phyloP scores from a whole-genome alignment of 2,329 filamentous ascomycete species.

The Microsporum ferrugineum region DNA sequence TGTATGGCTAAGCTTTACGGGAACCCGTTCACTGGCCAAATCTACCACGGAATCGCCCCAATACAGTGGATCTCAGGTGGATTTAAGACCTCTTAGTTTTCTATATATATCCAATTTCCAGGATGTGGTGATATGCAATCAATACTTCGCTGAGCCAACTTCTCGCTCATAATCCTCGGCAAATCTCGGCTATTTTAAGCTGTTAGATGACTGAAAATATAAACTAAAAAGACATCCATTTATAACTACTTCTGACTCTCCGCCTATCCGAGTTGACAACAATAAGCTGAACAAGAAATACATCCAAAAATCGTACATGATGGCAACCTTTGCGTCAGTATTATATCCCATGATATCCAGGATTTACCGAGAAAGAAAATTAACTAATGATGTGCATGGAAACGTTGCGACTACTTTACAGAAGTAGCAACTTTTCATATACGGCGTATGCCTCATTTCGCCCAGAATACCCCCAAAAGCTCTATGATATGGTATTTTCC shows the following conservation, averaged over 20 bases:
- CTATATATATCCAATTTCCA: not conserved
- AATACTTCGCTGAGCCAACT: too few relatives aligned
- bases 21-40: not conserved
- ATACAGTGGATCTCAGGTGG: not conserved
- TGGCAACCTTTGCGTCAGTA: conserved; percentile 9
- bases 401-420: not conserved
- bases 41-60: not conserved
- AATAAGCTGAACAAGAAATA: not conserved
- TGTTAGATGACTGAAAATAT: not conserved
- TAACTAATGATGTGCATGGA: not conserved
- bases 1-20: not conserved
- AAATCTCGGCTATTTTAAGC: not conserved
- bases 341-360: not conserved
- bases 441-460: conserved; percentile 50
- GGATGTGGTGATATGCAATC: not conserved
- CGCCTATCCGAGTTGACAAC: not conserved
- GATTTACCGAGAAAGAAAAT: not conserved
- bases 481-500: conserved; percentile 44
- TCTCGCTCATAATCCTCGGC: not conserved
- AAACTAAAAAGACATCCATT: not conserved
- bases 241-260: not conserved
- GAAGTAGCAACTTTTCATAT: conserved; percentile 33
- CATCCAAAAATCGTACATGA: not conserved
- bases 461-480: conserved; percentile 45
- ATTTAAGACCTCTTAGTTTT: not conserved